Base-by-base conservation (phyloP, 1,139 yeast genomes). In the Trichomonascaceae sp. region DNA sequence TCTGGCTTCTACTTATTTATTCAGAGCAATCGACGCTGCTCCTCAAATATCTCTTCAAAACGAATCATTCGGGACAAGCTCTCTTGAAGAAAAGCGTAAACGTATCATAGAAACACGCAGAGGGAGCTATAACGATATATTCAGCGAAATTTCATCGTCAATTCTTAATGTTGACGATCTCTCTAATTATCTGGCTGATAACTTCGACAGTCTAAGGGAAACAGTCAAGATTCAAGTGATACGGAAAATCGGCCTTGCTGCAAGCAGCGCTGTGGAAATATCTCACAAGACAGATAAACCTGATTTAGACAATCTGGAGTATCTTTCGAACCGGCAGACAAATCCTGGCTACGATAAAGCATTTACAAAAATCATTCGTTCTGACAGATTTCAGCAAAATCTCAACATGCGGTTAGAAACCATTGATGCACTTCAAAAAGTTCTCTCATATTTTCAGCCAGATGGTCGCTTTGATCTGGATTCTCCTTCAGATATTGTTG, bases 371-470 rank as follows among this genome's bases (percentile, higher is more conserved):
- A 53, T 61, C 13, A 47, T 60, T 15, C 53, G 52, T 5, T 52
- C 60, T 1, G 55, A 55, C 13, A 52, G 55, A 20, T 60, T 64
- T 43, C 58, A 55, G 43, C 54, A 49, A 22, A 56, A 53, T 38
- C 48, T 45, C 12, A 30, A 43, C 19, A 51, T 65, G 17, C 52
- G 63, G 8, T 32, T 61, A 15, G 64, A 59, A 39, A 52, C 60
- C 3, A 43, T 62, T 22, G 48, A 36, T 7, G 48, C 65, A 10
- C 27, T 66, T 44, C 50, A 55, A 27, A 45, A 65, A 20, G 57
- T 57, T 8, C 47, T 58, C 12, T 43, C 58, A 4, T 59, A 58
- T 15, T 52, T 58, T 50, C 58, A 57, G 30, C 59, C 66, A 27
- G 57, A 52, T 6, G 57, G 60, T 27, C 53, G 55, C 3, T 53